Conservation (phyloP, 768 basidiomycete genomes). For the Calvatia gigantea region DNA sequence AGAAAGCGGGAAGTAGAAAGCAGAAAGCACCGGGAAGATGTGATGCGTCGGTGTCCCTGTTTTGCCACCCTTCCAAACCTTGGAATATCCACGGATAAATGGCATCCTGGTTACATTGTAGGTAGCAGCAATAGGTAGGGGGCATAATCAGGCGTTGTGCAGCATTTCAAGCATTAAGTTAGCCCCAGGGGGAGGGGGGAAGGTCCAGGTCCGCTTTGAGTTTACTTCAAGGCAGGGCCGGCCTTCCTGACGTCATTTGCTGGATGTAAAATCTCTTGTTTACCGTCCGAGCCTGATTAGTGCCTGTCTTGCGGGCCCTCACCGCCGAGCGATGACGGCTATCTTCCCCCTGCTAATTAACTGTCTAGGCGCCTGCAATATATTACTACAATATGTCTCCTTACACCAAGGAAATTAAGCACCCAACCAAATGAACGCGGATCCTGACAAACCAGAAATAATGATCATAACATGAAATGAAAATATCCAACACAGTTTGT, state of each 20-base stretch:
- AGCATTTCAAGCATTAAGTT: neutral
- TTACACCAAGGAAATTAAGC: slow-evolving; percentile 3
- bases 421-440: neutral
- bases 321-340: neutral
- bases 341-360: neutral
- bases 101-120: neutral
- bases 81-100: neutral
- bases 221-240: neutral
- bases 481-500: slow-evolving; percentile 14
- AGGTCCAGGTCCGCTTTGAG: slow-evolving; percentile 1
- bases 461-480: slow-evolving; percentile 12
- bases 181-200: neutral
- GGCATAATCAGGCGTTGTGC: neutral
- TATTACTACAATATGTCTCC: slow-evolving; percentile 6
- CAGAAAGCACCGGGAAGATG: slow-evolving; percentile 6
- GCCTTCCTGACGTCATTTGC: slow-evolving; percentile 19
- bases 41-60: slow-evolving; percentile 1
- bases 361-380: neutral
- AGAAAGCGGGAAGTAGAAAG: slow-evolving; percentile 3
- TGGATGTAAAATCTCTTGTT: slow-evolving; percentile 3
- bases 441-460: slow-evolving; percentile 8
- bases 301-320: slow-evolving; percentile 2
- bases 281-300: neutral
- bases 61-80: neutral
- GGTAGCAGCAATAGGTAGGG: neutral